Evolutionary conservation across 495 filamentous ascomycete genomes (phyloP).

Genomic region (Lasiosphaeriaceae sp.): DNA sequence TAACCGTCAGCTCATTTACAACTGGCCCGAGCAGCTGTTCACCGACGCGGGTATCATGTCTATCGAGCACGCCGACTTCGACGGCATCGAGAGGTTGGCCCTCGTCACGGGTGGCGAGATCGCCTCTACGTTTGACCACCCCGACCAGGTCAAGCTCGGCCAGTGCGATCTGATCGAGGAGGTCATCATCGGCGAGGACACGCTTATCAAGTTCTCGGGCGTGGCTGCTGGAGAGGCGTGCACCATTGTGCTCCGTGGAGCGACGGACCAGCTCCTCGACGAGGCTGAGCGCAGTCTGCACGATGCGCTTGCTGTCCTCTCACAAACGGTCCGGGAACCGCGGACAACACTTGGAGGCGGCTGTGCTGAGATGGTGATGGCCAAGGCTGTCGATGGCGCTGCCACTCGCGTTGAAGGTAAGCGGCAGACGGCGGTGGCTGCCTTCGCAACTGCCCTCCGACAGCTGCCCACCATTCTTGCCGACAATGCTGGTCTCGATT

Average conservation of each 20-base stretch:
- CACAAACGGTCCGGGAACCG: constrained; percentile 93
- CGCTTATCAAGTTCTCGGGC: constrained; percentile 93
- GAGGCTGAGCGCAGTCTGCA: constrained; percentile 95
- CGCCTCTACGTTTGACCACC: constrained; percentile 95
- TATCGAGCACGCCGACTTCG: constrained; percentile 98
- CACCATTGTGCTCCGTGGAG: constrained; percentile 93
- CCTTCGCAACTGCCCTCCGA: constrained; percentile 82
- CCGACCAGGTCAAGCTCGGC: constrained; percentile 92
- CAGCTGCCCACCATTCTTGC: constrained; percentile 96
- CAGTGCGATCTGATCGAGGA: constrained; percentile 96
- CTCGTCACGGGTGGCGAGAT: constrained; percentile 97
- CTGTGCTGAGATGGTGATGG: constrained; percentile 98
- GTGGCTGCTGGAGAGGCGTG: constrained; percentile 92
- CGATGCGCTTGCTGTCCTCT: constrained; percentile 93
- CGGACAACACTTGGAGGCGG: constrained; percentile 92
- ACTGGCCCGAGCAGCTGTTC: constrained; percentile 99
- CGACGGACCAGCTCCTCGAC: constrained; percentile 93
- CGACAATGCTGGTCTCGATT: constrained; percentile 95
- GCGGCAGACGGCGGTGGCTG: constrained; percentile 88
- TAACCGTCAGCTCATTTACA: constrained; percentile 98
- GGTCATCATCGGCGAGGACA: constrained; percentile 96
- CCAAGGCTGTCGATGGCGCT: constrained; percentile 91
- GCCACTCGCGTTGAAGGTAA: constrained; percentile 94
- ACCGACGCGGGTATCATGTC: constrained; percentile 96
- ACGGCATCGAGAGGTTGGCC: constrained; percentile 92